Conservation (phyloP, 2,329 filamentous ascomycete species). For the Ilyonectria destructans region DNA sequence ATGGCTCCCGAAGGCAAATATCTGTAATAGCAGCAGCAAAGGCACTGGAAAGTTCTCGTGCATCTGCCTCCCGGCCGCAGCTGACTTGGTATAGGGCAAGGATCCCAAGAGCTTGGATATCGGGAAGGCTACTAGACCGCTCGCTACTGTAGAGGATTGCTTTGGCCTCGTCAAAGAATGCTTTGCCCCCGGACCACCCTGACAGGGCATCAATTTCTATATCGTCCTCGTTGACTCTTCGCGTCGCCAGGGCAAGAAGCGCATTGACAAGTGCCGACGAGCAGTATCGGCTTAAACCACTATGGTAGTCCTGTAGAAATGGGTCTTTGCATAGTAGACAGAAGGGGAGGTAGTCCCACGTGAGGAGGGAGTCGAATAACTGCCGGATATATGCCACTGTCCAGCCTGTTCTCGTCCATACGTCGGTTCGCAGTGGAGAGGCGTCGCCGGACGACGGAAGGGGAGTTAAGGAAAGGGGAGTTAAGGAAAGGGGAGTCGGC, state of each 20-base stretch:
- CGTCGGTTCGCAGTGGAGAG: background rate
- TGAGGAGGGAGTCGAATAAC: conserved; percentile 23
- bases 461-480: background rate
- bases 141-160: background rate
- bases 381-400: conserved; percentile 23
- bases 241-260: background rate
- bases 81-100: background rate
- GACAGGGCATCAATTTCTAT: background rate
- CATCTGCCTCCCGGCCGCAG: background rate
- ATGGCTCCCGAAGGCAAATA: background rate
- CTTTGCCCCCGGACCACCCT: background rate
- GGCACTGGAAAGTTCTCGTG: conserved; percentile 1
- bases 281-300: background rate
- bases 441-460: background rate
- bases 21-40: background rate
- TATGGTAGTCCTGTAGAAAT: conserved; percentile 22
- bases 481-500: background rate
- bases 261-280: background rate
- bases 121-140: background rate
- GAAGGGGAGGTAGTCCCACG: conserved; percentile 33
- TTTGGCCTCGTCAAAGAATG: background rate
- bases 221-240: conserved; percentile 4
- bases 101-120: conserved; percentile 2
- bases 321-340: conserved; percentile 1
- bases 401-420: conserved; percentile 18